Base-by-base conservation (phyloP, 1,139 yeast genomes). In the Arxiozyma slooffiae region DNA sequence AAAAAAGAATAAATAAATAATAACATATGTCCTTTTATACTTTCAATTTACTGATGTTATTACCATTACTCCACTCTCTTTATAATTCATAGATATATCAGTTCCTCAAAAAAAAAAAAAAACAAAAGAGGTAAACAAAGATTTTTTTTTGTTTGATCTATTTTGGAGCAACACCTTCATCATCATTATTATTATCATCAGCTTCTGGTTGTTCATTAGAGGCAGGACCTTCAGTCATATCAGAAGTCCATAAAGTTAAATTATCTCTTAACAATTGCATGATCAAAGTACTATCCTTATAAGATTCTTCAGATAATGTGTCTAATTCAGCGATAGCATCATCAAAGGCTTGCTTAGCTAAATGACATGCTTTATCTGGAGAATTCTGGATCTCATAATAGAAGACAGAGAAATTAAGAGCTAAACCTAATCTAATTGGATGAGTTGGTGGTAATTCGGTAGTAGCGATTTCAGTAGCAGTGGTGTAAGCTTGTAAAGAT, bases 241-340 rank as follows among this genome's bases (percentile, higher is more conserved):
- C 97, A 49, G 85, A 81, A 62, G 97, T 90, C 98, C 98, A 92
- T 76, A 90, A 82, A 63, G 97, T 90, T 76, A 92, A 80, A 81
- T 92, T 92, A 76, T 92, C 97, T 76, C 97, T 86, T 73, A 92
- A 81, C 73, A 92, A 82, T 80, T 92, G 97, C 97, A 92, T 92
- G 70, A 92, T 92, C 72, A 92, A 81, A 62, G 97, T 90, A 57
- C 97, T 89, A 73, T 92, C 98, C 76, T 90, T 90, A 81, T 90
- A 90, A 60, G 96, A 87, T 75, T 92, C 97, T 77, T 92, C 97
- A 48, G 96, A 86, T 68, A 92, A 79, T 60, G 97, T 87, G 76
- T 92, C 97, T 71, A 92, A 82, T 76, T 92, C 98, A 61, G 97
- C 96, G 71, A 92, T 95, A 57, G 98, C 98, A 69, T 92, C 98